Base-by-base conservation (phyloP, 2,329 filamentous ascomycete genomes). In the Trichoderma koningii region DNA sequence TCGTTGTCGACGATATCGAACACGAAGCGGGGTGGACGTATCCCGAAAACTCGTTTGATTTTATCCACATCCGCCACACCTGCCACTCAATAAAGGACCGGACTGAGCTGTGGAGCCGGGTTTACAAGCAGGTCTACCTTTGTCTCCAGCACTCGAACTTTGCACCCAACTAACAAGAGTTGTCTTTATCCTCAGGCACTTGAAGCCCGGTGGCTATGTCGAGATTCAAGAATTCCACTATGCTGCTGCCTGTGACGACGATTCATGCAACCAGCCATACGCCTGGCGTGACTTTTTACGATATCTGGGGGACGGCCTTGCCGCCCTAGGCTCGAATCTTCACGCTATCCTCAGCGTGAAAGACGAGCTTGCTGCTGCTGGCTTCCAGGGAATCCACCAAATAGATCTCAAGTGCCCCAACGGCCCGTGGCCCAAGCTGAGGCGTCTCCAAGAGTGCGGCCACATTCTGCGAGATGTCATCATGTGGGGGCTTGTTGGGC, bases 1-100 rank as follows among this genome's bases (percentile, higher is more conserved):
- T 84, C 67, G 77, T 81, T 26, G 79, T 84, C 45, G 82, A 83
- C 70, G 82, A 84, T 68, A 80, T 84, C 59, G 82, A 84, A 66
- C 78, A 80, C 51, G 77, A 78, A 55, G 80, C 79, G 19, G 81
- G 82, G 17, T 84, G 82, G 82, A 76, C 78, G 3, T 79, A 82
- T 63, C 73, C 76, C 6, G 77, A 79, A 5, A 73, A 79, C 66
- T 74, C 75, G 17, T 82, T 82, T 62, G 82, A 84, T 68, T 82
- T 75, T 65, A 80, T 84, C 59, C 82, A 84, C 68, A 74, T 83
- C 34, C 80, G 82, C 6, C 78, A 83, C 67, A 76, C 77, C 1
- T 68, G 82, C 4, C 79, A 80, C 66, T 80, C 80, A 0, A 76
- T 84, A 55, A 74, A 77, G 23, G 74, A 84, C 63, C 74, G 77